Evolutionary conservation across 2,329 filamentous ascomycete genomes (phyloP).

Genomic region (Epichloe typhina): DNA sequence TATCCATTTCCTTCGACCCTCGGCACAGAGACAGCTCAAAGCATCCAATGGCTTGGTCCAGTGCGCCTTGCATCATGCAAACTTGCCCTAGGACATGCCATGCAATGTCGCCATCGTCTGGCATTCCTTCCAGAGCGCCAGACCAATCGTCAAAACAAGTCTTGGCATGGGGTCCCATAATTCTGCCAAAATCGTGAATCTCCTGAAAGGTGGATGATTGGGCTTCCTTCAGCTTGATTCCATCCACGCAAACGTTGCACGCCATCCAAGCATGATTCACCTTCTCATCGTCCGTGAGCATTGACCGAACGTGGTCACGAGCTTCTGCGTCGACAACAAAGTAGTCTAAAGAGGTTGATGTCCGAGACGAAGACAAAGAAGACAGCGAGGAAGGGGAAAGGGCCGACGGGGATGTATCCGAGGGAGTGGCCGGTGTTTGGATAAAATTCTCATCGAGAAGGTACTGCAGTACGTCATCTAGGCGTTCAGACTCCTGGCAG

Average conservation of each 20-base stretch:
- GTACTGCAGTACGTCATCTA: constrained; percentile 13
- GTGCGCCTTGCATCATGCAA: constrained; percentile 15
- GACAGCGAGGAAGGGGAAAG: constrained; percentile 8
- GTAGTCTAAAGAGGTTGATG: constrained; percentile 9
- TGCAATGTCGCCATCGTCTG: constrained; percentile 21
- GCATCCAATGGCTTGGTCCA: constrained; percentile 14
- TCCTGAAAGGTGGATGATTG: constrained; percentile 10
- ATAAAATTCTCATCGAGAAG: constrained; percentile 14
- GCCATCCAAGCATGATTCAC: constrained; percentile 13
- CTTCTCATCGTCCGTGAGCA: constrained; percentile 9
- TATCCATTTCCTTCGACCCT: constrained; percentile 4
- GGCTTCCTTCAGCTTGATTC: constrained; percentile 10
- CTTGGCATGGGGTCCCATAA: constrained; percentile 16
- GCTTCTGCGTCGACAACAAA: constrained; percentile 13
- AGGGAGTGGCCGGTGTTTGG: constrained; percentile 8
- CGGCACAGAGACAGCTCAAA: constrained; percentile 13
- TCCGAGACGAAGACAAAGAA: constrained; percentile 9
- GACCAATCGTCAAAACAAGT: constrained; percentile 16
- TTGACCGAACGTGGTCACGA: constrained; percentile 11
- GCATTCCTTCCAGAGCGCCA: constrained; percentile 5
- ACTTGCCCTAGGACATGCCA: constrained; percentile 22
- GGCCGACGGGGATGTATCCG: constrained; percentile 5
- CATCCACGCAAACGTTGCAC: constrained; percentile 13
- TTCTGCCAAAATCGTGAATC: constrained; percentile 13
- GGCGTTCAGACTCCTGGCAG: constrained; percentile 9